Conservation (phyloP, 345 rosid genomes). For the Corymbia maculata region DNA sequence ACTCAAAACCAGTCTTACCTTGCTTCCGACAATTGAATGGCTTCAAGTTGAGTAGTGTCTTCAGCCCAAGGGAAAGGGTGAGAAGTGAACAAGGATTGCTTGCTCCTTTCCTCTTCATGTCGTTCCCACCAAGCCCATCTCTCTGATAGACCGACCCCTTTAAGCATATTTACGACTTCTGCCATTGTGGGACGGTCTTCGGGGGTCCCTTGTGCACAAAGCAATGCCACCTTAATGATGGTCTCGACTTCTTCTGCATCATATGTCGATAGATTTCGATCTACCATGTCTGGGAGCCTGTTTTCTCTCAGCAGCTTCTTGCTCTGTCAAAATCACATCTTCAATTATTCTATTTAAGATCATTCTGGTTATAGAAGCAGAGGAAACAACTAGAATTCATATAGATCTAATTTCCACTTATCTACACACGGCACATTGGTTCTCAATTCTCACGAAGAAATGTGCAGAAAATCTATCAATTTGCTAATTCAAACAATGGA, state of each 20-base stretch:
- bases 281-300: constrained; percentile 69
- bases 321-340: constrained; percentile 24
- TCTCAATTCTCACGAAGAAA: neutral
- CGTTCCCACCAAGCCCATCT: constrained; percentile 78
- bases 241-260: constrained; percentile 63
- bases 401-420: neutral
- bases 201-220: constrained; percentile 71
- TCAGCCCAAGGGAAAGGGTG: constrained; percentile 59
- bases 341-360: neutral
- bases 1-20: constrained; percentile 32
- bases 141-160: constrained; percentile 54
- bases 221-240: constrained; percentile 66
- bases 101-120: constrained; percentile 50
- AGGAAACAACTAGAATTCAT: neutral
- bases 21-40: constrained; percentile 67
- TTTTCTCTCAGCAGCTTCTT: constrained; percentile 65
- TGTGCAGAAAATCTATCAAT: neutral
- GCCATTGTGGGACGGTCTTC: constrained; percentile 72
- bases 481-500: neutral
- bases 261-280: constrained; percentile 38
- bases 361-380: neutral
- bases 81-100: constrained; percentile 38
- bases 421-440: neutral
- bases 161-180: constrained; percentile 71
- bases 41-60: constrained; percentile 63